Base-by-base conservation (phyloP, 257 asterid species). In the Solanum pimpinellifolium region DNA sequence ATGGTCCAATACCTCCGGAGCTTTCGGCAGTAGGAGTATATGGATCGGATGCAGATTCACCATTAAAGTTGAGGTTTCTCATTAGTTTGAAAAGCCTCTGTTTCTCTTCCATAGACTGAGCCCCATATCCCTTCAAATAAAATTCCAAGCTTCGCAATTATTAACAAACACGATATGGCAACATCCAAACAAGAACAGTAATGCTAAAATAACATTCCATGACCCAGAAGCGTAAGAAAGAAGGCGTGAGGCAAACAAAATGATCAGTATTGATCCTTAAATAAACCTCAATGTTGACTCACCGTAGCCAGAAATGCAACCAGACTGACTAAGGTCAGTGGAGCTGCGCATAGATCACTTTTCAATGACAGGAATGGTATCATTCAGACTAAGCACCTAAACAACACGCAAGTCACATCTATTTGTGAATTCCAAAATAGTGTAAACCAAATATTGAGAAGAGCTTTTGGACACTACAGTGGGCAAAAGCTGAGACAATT, bases 51-150 rank as follows among this genome's bases (percentile, higher is more conserved):
- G 91, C 95, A 91, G 92, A 92, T 89, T 97, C 99, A 37, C 98
- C 95, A 60, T 93, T 94, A 86, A 97, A 95, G 88, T 97, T 96
- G 88, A 97, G 97, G 92, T 97, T 97, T 91, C 99, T 95, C 99
- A 96, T 97, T 90, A 96, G 88, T 92, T 96, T 97, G 90, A 93
- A 93, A 89, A 97, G 95, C 92, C 98, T 94, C 92, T 97, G 99
- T 83, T 96, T 97, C 97, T 97, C 99, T 88, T 97, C 99, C 23
- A 95, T 95, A 85, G 99, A 96, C 85, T 96, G 99, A 47, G 99
- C 98, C 88, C 98, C 99, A 86, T 95, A 94, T 68, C 98, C 98
- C 98, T 80, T 90, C 39, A 72, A 70, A 68, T 69, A 73, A 70
- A 12, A 60, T 52, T 29, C 73, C 46, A 72, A 49, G 56, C 88